Evolutionary conservation across 2,329 filamentous ascomycete species (phyloP).

Genomic region (Escovopsis sp.): DNA sequence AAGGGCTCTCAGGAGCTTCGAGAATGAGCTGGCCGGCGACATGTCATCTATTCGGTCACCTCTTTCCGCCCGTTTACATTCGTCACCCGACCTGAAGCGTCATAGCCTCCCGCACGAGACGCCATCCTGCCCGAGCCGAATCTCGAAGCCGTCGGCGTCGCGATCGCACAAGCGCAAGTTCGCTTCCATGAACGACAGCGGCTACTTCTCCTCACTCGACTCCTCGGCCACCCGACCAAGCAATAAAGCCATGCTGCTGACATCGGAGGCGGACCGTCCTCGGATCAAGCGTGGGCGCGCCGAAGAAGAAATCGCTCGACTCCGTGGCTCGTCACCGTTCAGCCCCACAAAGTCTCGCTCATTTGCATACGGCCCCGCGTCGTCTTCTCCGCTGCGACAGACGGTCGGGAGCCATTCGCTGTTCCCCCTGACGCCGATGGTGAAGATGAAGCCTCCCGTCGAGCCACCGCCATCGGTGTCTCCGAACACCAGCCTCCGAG

Average conservation of each 20-base stretch:
- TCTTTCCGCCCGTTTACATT: constrained; percentile 58
- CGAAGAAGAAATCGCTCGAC: constrained; percentile 87
- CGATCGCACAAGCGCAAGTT: constrained; percentile 64
- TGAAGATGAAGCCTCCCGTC: constrained; percentile 57
- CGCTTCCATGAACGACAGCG: constrained; percentile 75
- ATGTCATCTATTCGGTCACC: constrained; percentile 51
- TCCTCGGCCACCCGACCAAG: constrained; percentile 72
- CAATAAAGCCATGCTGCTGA: constrained; percentile 48
- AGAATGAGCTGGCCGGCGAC: constrained; percentile 25
- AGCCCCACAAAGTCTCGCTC: constrained; percentile 64
- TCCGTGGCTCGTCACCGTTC: constrained; percentile 84
- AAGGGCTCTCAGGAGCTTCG: constrained; percentile 17
- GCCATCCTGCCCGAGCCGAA: constrained; percentile 28
- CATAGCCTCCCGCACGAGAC: constrained; percentile 51
- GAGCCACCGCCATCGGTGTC: constrained; percentile 60
- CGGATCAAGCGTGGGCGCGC: constrained; percentile 78
- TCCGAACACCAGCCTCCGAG: constrained; percentile 79
- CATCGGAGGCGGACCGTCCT: constrained; percentile 67
- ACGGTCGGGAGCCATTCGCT: constrained; percentile 44
- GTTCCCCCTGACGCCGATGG: constrained; percentile 67
- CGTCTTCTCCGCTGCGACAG: constrained; percentile 55
- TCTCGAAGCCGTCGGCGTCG: constrained; percentile 38
- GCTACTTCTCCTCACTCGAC: constrained; percentile 91
- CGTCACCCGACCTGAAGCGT: constrained; percentile 53
- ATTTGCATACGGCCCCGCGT: constrained; percentile 36